Percentiles rank a stretch among this genome's conserved stretches.
Conservation (phyloP, 2,329 filamentous ascomycete genomes). For the Amesomyces nigricolor region DNA sequence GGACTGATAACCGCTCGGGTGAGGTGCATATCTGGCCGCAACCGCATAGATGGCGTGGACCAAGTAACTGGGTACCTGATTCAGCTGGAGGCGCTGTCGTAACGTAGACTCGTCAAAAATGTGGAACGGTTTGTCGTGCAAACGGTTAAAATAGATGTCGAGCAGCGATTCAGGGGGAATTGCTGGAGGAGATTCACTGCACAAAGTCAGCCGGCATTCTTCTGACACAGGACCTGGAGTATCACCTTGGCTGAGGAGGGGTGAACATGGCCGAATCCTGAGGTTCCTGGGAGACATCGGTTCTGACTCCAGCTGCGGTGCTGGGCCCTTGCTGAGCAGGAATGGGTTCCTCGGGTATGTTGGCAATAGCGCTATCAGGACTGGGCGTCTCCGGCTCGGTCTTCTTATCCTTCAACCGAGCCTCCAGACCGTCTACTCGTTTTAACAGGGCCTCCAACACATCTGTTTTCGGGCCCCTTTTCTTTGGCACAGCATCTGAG, state of each 20-base stretch:
- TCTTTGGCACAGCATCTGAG: constrained; percentile 80
- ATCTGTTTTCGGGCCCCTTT: constrained; percentile 84
- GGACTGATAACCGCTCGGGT: constrained; percentile 61
- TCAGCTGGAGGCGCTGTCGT: constrained; percentile 64
- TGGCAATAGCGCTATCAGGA: constrained; percentile 27
- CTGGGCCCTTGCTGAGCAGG: constrained; percentile 18
- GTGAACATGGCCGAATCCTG: constrained; percentile 40
- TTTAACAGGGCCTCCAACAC: constrained; percentile 79
- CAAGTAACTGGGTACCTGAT: constrained; percentile 55
- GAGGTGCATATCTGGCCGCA: constrained; percentile 60
- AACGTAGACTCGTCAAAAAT: constrained; percentile 73
- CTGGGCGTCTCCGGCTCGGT: constrained; percentile 29
- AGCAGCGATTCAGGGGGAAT: constrained; percentile 59
- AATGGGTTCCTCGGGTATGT: constrained; percentile 19
- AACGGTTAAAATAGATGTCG: constrained; percentile 71
- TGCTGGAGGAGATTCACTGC: constrained; percentile 41
- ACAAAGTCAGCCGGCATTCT: background rate
- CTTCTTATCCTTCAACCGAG: constrained; percentile 67
- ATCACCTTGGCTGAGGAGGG: constrained; percentile 36
- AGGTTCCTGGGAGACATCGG: constrained; percentile 32
- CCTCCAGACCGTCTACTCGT: constrained; percentile 78
- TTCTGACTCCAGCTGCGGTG: constrained; percentile 31
- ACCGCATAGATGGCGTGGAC: constrained; percentile 56
- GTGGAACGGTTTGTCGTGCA: constrained; percentile 77
- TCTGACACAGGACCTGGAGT: background rate